phyloP scores from a whole-genome alignment of 768 basidiomycete genomes.

The Rhodotorula graminis region DNA sequence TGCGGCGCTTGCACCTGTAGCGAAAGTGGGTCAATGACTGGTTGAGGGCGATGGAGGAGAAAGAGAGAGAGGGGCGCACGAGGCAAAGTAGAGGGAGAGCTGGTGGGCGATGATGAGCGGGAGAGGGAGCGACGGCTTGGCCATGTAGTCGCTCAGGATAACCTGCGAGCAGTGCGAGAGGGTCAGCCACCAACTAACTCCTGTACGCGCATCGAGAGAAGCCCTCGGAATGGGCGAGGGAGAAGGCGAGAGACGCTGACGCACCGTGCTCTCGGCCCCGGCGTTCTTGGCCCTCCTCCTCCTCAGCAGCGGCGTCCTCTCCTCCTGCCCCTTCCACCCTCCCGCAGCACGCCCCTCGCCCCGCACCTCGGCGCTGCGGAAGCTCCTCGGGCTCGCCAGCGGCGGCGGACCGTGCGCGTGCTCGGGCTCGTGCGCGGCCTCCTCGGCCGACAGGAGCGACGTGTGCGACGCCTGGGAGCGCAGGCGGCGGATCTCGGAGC shows the following conservation, averaged over 20 bases:
- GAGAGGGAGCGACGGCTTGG: slow-evolving; percentile 63
- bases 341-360: no score
- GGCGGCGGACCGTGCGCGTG: neutral
- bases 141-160: slow-evolving; percentile 22
- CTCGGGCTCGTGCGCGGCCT: neutral
- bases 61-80: slow-evolving; percentile 1
- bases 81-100: slow-evolving; percentile 50
- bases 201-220: neutral
- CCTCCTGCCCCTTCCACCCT: neutral
- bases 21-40: neutral
- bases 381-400: neutral
- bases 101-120: slow-evolving; percentile 63
- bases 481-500: slow-evolving; percentile 4
- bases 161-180: neutral
- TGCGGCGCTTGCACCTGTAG: slow-evolving; percentile 57
- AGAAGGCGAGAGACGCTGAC: neutral
- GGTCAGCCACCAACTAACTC: slow-evolving; percentile 3
- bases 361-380: neutral
- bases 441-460: neutral
- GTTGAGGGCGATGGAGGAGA: no score
- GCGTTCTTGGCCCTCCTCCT: slow-evolving; percentile 1
- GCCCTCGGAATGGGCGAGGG: no score
- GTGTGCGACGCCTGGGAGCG: neutral
- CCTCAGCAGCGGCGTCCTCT: slow-evolving; percentile 21
- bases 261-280: slow-evolving; percentile 6